Evolutionary conservation across 2,329 filamentous ascomycete species (phyloP).

Genomic region (Xylaria sp.): DNA sequence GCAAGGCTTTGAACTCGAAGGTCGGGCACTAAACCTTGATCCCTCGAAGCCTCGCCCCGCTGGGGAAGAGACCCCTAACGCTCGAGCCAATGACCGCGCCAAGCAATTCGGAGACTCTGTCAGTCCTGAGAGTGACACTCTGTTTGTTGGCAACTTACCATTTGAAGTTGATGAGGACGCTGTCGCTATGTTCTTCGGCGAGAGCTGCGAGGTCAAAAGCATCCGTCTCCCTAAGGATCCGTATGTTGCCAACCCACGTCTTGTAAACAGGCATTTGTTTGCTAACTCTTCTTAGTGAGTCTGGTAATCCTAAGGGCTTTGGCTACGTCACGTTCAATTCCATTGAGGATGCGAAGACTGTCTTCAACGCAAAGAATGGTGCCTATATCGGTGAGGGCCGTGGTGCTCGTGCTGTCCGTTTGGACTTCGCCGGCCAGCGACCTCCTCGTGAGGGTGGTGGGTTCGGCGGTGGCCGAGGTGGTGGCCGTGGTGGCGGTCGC

Average conservation of each 20-base stretch:
- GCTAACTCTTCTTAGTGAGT: conserved; percentile 61
- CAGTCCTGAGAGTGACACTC: conserved; percentile 81
- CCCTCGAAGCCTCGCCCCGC: conserved; percentile 72
- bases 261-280: not conserved
- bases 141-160: conserved; percentile 90
- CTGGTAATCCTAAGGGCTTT: conserved; percentile 87
- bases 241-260: conserved; percentile 49
- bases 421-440: conserved; percentile 79
- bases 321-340: conserved; percentile 86
- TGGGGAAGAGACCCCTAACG: conserved; percentile 55
- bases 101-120: conserved; percentile 77
- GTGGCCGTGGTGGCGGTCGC: conserved; percentile 56
- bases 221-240: conserved; percentile 88
- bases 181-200: conserved; percentile 75
- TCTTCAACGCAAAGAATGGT: conserved; percentile 73
- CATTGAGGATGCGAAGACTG: conserved; percentile 81
- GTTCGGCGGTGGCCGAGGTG: conserved; percentile 54
- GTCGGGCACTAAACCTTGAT: conserved; percentile 78
- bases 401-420: conserved; percentile 74
- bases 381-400: conserved; percentile 67
- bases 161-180: conserved; percentile 81
- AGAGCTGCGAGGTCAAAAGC: conserved; percentile 73
- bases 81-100: conserved; percentile 68
- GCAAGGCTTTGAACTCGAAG: conserved; percentile 75
- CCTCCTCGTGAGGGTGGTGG: conserved; percentile 61